Conservation (phyloP, 1,284 basidiomycete species). For the Ganoderma multipileum region DNA sequence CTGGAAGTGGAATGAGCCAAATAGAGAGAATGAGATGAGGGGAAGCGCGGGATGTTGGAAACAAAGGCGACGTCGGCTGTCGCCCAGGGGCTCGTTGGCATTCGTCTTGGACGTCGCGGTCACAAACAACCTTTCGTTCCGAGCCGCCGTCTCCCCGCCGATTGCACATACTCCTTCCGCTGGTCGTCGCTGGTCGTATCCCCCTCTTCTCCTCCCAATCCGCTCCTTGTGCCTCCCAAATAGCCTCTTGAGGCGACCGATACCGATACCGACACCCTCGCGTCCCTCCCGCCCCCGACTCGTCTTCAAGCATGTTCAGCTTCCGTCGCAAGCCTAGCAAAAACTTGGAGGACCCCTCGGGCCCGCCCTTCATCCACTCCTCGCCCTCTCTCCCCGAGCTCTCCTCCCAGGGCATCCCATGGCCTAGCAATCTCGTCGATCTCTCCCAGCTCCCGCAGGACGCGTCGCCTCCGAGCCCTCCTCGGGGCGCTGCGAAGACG, state of each 20-base stretch:
- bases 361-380: slow-evolving; percentile 54
- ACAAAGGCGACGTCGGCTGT: background rate
- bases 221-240: slow-evolving; percentile 16
- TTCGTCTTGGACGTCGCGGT: slow-evolving; percentile 9
- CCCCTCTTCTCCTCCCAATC: slow-evolving; percentile 23
- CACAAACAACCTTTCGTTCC: slow-evolving; percentile 10
- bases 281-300: background rate
- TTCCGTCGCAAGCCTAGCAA: slow-evolving; percentile 65
- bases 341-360: slow-evolving; percentile 48
- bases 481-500: slow-evolving; percentile 70
- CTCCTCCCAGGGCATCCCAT: slow-evolving; percentile 72
- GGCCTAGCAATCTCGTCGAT: slow-evolving; percentile 82
- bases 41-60: background rate
- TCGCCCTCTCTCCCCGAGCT: slow-evolving; percentile 82
- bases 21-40: background rate
- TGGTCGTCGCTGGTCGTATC: slow-evolving; percentile 33
- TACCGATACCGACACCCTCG: background rate
- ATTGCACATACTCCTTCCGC: slow-evolving; percentile 18
- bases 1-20: background rate
- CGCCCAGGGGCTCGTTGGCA: slow-evolving; percentile 10
- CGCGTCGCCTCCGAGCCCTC: slow-evolving; percentile 35
- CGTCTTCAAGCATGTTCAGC: slow-evolving; percentile 63
- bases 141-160: slow-evolving; percentile 16
- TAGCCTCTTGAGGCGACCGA: slow-evolving; percentile 5
- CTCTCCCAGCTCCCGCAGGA: slow-evolving; percentile 62